These are phyloP conservation scores for Populus hybrid DNA, from an alignment of 441 rosid genomes.

Conservation along the genomic window DNA sequence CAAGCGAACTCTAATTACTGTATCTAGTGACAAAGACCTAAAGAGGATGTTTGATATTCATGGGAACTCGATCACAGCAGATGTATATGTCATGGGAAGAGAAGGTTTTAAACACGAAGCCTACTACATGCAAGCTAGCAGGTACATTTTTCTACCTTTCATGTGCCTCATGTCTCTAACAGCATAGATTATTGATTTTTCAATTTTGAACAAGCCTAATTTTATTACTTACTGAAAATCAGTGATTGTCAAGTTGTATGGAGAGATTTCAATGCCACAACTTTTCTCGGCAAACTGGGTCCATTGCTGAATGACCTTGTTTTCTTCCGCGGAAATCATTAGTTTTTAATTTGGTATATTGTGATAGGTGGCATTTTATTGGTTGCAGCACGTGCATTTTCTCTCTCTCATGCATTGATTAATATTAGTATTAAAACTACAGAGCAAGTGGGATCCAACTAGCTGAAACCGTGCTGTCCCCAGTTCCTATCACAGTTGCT, in stretches of 20 bases:
- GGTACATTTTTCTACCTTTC: conserved; percentile 37
- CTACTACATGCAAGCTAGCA: conserved; percentile 23
- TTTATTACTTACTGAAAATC: neutral
- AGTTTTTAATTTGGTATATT: neutral
- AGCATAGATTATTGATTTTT: neutral
- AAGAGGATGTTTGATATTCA: conserved; percentile 78
- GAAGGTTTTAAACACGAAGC: conserved; percentile 52
- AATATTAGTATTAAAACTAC: conserved; percentile 21
- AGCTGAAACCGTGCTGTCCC: conserved; percentile 35
- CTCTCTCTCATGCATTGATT: conserved; percentile 6
- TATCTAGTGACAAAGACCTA: too few relatives aligned
- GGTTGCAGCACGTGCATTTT: neutral
- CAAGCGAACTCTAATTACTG: too few relatives aligned
- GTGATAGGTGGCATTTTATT: neutral
- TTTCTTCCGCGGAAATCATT: neutral
- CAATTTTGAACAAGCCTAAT: neutral
- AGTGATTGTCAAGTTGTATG: neutral
- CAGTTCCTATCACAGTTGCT: conserved; percentile 28
- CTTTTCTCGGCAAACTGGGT: neutral
- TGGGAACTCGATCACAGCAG: conserved; percentile 66
- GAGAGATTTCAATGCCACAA: neutral
- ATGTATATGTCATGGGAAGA: conserved; percentile 56
- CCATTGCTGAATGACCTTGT: conserved; percentile 7
- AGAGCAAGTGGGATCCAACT: conserved; percentile 43
- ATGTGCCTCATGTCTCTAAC: conserved; percentile 16